Base-by-base conservation (phyloP, 75 land plant genomes). In the Selaginella moellendorffii region DNA sequence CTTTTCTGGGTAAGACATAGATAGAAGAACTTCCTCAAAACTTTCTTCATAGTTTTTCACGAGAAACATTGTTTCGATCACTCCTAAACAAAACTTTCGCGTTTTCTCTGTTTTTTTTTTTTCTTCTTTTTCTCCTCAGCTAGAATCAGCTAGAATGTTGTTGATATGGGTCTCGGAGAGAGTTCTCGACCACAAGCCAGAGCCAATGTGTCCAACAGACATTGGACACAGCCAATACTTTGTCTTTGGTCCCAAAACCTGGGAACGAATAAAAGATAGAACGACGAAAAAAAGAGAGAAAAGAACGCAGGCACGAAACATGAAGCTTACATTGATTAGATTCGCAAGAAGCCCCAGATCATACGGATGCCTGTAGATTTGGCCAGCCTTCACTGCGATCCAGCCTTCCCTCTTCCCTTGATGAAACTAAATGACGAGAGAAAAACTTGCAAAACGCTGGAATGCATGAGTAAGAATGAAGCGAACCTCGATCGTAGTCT, bases 401-500 rank as follows among this genome's bases (percentile, higher is more conserved):
- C 96, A 90, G 24, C 63, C 68, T 28, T 77, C 83, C 36, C 82
- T 65, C 42, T 69, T 72, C 51, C 75, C 82, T 72, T 81, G 84
- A 66, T 83, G 76, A 70, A 79, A 80, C 91, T 89, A 75, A 61
- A 31, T 59, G 62, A 30, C 42, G 63, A 28, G 22, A 24, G 26
- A 52, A 20, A 28, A 68, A n/a, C 21, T 2, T 24, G 2, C 59
- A 53, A 66, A 29, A 29, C 23, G 53, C 31, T n/a, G n/a, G n/a
- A 22, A 5, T 63, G 12, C 21, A 29, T 60, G 26, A 29, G 52
- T 26, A 60, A 26, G 31, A 46, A 9, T 29, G 2, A 59, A 27
- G 30, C 29, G 23, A 67, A 88, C 93, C 86, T 88, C 93, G 60
- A 85, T 85, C n/a, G 90, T 85, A 46, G 93, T 88, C 84, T 78